Evolutionary conservation across 441 rosid species (phyloP), one percentile per base, ranked within the genome.

Genomic region (Gossypium trilobum): DNA sequence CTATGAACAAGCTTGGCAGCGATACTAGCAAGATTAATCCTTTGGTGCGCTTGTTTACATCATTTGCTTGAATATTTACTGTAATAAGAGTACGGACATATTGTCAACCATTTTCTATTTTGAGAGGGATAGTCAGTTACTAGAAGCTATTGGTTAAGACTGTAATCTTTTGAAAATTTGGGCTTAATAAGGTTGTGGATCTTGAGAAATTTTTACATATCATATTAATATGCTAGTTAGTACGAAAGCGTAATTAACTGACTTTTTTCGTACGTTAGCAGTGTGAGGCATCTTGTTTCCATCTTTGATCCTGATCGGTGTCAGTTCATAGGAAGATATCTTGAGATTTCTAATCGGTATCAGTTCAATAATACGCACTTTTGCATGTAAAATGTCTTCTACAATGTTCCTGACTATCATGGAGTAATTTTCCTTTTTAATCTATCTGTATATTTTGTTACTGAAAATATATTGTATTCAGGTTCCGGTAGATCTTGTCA

Each of bases 401-500:
- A 27, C 23, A 8, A 17, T 16, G 4, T 62, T 22, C 36, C 56
- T 48, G 42, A 7, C 71, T 25, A 9, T 27, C 27, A 7, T 51
- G 25, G 59, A 48, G 7, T 25, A 66, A 6, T 67, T 25, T 67
- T 67, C 58, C 9, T 23, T 19, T 70, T 31, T 73, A 57, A 51
- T 58, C 4, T 42, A 36, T 72, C 70, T 56, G 69, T 51, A 14
- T 72, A 29, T 31, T 46, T 20, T 50, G 0, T 20, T 68, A 11
- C 22, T 58, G 64, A 68, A 36, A 54, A 17, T 66, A 22, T 66
- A 44, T 66, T 73, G 59, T 16, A 31, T 80, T 71, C 88, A 92
- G 98, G 97, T 95, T 83, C 99, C 99, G 17, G 98, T 92, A n/a
- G 98, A 92, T 86, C 95, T 95, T 23, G 98, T 95, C 56, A 85